Percentiles rank a stretch among this genome's conserved stretches.
Evolutionary conservation across 2,329 filamentous ascomycete species (phyloP).

Genomic region (Harringtonia aguacate): DNA sequence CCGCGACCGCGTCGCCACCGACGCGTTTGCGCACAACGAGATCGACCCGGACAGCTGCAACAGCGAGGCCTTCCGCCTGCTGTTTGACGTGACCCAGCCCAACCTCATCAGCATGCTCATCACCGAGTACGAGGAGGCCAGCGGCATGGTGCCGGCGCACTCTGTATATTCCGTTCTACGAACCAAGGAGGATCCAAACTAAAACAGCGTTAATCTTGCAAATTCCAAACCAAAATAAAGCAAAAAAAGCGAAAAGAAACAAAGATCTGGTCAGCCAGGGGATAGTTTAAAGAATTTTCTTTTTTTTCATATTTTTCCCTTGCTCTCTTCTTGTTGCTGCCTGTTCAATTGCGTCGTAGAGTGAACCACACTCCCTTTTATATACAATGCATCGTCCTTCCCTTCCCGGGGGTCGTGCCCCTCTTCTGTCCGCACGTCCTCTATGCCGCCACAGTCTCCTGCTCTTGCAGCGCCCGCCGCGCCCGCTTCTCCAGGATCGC

Average conservation of each 20-base stretch:
- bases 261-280: not conserved
- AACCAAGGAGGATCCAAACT: slow-evolving; percentile 45
- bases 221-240: not conserved
- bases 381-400: not conserved
- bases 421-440: not conserved
- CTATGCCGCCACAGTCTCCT: slow-evolving; percentile 13
- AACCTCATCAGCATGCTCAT: slow-evolving; percentile 82
- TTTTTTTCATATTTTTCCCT: not conserved
- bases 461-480: slow-evolving; percentile 59
- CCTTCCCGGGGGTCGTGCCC: too few relatives aligned
- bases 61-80: slow-evolving; percentile 46
- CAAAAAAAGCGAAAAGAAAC: not conserved
- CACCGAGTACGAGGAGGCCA: slow-evolving; percentile 87
- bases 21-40: slow-evolving; percentile 92
- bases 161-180: slow-evolving; percentile 60
- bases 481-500: slow-evolving; percentile 80
- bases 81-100: slow-evolving; percentile 87
- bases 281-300: too few relatives aligned
- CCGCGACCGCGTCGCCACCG: slow-evolving; percentile 70
- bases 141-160: slow-evolving; percentile 75
- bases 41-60: slow-evolving; percentile 64
- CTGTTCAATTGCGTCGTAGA: too few relatives aligned
- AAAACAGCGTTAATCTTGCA: slow-evolving; percentile 17
- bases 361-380: too few relatives aligned
- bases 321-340: not conserved